Evolutionary conservation across 306 rosid species (phyloP), one percentile per base, ranked within the genome.

Genomic region (Glycine latifolia): DNA sequence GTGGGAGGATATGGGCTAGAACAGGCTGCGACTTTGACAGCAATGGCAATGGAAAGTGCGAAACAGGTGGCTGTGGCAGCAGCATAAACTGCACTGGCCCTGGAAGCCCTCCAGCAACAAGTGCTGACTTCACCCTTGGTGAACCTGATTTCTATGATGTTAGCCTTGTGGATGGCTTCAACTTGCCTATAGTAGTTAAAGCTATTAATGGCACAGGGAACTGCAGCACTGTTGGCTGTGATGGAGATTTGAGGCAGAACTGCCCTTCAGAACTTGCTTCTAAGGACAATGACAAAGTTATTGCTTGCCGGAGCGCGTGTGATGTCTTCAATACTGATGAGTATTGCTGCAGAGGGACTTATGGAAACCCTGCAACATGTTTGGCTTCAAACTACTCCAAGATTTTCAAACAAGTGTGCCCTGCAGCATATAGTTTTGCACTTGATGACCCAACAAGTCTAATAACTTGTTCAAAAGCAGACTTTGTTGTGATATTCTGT

Each of bases 161-260:
- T 52, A 90, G 91, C 84, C 89, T 88, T 67, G 97, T 90, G 0
- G 90, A 92, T 81, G 94, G 94, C 2, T 92, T 92, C 82, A 89
- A 92, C 80, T 39, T 92, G 79, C 91, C 97, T 2, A 67, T 92
- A 15, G 79, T 79, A 0, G 86, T 92, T 8, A 75, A 84, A n/a
- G 73, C 94, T 46, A 62, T 73, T 15, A 90, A 85, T 81, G 92
- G 92, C 41, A 87, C 71, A 3, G 92, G 92, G 5, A 88, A 91
- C 72, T 91, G 91, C 80, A 85, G 88, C 83, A 74, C 78, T 73
- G 90, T 43, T 53, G 92, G 91, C 2, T 90, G 94, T 43, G 89
- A 87, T 71, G 81, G 90, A 13, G 91, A 89, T 80, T 81, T 90
- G 92, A 88, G 88, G 80, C 86, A 83, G 76, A 86, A 52, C 7